phyloP scores from a whole-genome alignment of 805 yeast species.

The Limtongia smithiae region DNA sequence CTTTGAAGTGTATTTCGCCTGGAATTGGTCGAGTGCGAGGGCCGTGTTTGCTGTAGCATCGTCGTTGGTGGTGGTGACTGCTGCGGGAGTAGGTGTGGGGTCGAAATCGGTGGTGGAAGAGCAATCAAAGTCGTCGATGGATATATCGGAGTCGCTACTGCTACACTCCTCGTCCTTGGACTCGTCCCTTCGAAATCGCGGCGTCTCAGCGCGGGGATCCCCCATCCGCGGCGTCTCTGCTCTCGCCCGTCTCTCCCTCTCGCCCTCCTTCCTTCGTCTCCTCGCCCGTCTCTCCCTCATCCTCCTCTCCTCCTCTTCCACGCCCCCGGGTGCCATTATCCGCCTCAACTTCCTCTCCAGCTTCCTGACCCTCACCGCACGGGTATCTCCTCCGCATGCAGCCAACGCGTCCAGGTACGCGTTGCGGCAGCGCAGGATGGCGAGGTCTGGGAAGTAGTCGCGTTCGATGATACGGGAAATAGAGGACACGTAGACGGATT shows the following conservation, averaged over 20 bases:
- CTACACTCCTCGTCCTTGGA: neutral
- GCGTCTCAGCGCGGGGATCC: constrained; percentile 11
- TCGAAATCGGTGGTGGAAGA: neutral
- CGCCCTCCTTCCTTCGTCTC: neutral
- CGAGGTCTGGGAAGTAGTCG: constrained; percentile 30
- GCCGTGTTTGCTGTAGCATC: constrained; percentile 1
- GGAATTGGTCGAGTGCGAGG: constrained; percentile 30
- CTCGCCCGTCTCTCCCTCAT: neutral
- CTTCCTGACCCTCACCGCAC: constrained; percentile 6
- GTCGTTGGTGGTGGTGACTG: neutral
- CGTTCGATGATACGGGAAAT: constrained; percentile 31
- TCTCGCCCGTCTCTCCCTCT: neutral
- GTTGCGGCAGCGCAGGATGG: constrained; percentile 10
- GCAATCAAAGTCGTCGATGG: neutral
- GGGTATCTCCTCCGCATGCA: constrained; percentile 1
- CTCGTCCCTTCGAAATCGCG: neutral
- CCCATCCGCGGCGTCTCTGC: constrained; percentile 6
- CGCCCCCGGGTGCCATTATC: constrained; percentile 13
- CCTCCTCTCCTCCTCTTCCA: constrained; percentile 2
- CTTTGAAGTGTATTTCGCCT: constrained; percentile 34
- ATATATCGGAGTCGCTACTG: neutral
- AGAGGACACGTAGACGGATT: constrained; percentile 32
- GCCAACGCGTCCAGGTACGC: constrained; percentile 20
- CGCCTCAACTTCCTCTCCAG: constrained; percentile 12
- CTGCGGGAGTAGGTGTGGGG: neutral